Evolutionary conservation across 352 stramenopile species (phyloP).

Genomic region (Thalassiosira hispida): DNA sequence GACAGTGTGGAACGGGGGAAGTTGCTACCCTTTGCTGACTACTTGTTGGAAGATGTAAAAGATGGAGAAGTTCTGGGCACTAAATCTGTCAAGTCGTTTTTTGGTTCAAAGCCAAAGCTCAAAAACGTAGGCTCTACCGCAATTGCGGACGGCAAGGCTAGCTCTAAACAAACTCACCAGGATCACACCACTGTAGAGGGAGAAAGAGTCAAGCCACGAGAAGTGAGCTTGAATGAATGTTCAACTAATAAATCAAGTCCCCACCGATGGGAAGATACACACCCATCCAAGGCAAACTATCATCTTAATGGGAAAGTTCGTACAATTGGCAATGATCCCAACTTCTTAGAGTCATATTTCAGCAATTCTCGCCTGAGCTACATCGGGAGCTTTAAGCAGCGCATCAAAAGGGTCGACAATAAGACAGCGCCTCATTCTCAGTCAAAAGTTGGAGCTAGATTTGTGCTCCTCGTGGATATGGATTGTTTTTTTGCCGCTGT

Average conservation of each 20-base stretch:
- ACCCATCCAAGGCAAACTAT: slow-evolving; percentile 52
- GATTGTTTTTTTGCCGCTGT: slow-evolving; percentile 96
- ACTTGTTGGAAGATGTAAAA: slow-evolving; percentile 88
- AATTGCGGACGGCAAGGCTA: slow-evolving; percentile 23
- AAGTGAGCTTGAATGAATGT: not conserved
- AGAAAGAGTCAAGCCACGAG: not conserved
- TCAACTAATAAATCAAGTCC: slow-evolving; percentile 17
- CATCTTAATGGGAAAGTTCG: slow-evolving; percentile 50
- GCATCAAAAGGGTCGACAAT: slow-evolving; percentile 47
- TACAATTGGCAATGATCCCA: slow-evolving; percentile 77
- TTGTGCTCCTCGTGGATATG: slow-evolving; percentile 96
- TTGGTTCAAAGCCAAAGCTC: slow-evolving; percentile 11
- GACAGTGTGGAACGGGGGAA: slow-evolving; percentile 87
- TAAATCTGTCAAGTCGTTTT: slow-evolving; percentile 60
- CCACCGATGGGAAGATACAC: slow-evolving; percentile 43
- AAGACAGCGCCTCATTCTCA: slow-evolving; percentile 14
- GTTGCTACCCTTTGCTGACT: slow-evolving; percentile 86
- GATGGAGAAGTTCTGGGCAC: slow-evolving; percentile 65
- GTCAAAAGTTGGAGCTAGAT: slow-evolving; percentile 51
- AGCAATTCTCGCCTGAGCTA: slow-evolving; percentile 78
- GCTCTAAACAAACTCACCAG: not conserved
- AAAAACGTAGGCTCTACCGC: not conserved
- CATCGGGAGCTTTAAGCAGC: slow-evolving; percentile 85
- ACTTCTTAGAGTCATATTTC: slow-evolving; percentile 74
- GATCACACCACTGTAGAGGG: not conserved